phyloP scores from a whole-genome alignment of 371 early-diverging fungal genomes.

The Actinomucor elegans region DNA sequence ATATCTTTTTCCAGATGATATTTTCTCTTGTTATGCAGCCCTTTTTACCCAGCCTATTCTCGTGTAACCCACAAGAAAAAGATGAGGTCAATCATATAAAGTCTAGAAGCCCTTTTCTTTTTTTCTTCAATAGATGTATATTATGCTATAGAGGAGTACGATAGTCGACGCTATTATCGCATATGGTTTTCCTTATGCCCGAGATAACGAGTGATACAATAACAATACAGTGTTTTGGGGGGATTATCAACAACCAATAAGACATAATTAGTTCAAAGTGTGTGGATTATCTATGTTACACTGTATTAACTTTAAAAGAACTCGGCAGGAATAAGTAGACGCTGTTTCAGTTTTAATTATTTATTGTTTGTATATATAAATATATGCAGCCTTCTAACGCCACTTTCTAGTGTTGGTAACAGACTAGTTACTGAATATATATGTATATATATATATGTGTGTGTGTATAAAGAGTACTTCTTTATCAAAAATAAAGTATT shows the following conservation, averaged over 20 bases:
- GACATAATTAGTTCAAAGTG: no score
- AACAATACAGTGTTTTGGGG: not conserved
- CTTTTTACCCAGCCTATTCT: conserved; percentile 1
- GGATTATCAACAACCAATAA: no score
- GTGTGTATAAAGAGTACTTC: not conserved
- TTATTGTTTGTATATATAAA: no score
- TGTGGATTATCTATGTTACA: no score
- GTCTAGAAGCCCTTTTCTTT: not conserved
- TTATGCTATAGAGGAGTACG: no score
- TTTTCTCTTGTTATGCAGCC: not conserved
- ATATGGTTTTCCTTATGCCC: not conserved
- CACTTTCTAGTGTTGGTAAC: no score
- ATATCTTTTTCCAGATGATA: not conserved
- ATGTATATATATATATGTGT: not conserved
- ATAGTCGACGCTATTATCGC: not conserved
- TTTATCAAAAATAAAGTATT: not conserved
- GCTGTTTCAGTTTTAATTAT: no score
- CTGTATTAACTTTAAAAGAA: no score
- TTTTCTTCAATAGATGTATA: not conserved
- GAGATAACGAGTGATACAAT: not conserved
- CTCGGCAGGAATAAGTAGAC: no score
- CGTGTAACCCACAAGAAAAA: conserved; percentile 4
- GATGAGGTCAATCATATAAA: not conserved
- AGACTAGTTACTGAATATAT: no score
- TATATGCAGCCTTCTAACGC: no score